A percentile compares a stretch with the other conserved stretches of the same genome.
Evolutionary conservation across 1,284 basidiomycete genomes (phyloP).

Genomic region (Heterobasidion occidentale): DNA sequence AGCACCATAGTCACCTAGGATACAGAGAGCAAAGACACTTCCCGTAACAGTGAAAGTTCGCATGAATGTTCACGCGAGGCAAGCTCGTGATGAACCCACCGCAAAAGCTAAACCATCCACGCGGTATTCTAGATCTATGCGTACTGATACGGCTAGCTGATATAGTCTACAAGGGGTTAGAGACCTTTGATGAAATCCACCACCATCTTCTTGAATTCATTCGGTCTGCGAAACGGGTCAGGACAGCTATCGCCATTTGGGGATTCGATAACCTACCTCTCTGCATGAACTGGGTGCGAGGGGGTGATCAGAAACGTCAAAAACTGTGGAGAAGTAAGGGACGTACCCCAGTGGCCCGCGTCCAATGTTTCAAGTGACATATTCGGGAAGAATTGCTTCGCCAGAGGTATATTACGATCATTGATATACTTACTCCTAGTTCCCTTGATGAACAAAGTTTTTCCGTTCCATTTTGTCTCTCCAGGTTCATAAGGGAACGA

Average conservation of each 20-base stretch:
- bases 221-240: constrained; percentile 25
- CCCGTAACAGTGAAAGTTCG: too few relatives aligned
- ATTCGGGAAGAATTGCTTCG: constrained; percentile 63
- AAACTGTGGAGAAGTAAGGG: neutral
- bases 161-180: too few relatives aligned
- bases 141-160: too few relatives aligned
- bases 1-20: too few relatives aligned
- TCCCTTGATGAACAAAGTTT: constrained; percentile 75
- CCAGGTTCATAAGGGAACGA: constrained; percentile 65
- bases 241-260: neutral
- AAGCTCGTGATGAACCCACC: too few relatives aligned
- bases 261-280: constrained; percentile 31
- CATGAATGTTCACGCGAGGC: too few relatives aligned
- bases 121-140: too few relatives aligned
- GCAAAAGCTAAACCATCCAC: too few relatives aligned
- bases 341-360: constrained; percentile 64
- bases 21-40: too few relatives aligned
- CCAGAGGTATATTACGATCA: constrained; percentile 47
- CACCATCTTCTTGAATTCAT: constrained; percentile 37
- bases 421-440: constrained; percentile 77
- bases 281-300: constrained; percentile 45
- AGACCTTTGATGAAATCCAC: constrained; percentile 26
- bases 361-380: constrained; percentile 47
- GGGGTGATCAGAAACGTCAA: neutral
- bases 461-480: constrained; percentile 52